phyloP scores from a whole-genome alignment of 495 filamentous ascomycete genomes.

The Talaromyces adpressus region DNA sequence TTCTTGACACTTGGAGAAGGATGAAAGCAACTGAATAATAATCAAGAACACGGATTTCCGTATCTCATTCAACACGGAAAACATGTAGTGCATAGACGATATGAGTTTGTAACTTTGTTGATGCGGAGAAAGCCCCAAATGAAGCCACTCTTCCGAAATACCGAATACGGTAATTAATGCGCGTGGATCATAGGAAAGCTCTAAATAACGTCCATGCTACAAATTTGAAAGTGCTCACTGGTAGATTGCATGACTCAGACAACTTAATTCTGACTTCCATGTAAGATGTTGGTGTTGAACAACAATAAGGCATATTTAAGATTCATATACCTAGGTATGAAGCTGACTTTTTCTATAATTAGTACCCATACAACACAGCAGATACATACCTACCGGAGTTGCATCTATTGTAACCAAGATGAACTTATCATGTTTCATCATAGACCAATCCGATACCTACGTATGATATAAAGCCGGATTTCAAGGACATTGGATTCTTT shows the following conservation, averaged over 20 bases:
- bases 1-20: neutral
- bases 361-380: neutral
- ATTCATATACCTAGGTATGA: neutral
- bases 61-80: neutral
- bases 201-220: neutral
- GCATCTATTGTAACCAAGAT: neutral
- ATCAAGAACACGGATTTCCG: neutral
- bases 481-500: neutral
- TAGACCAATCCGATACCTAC: neutral
- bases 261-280: neutral
- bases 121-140: neutral
- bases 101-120: neutral
- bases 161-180: neutral
- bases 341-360: neutral
- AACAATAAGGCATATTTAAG: neutral
- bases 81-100: neutral
- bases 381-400: neutral
- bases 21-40: neutral
- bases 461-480: neutral
- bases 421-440: neutral
- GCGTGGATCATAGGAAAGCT: neutral
- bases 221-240: neutral
- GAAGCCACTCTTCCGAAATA: neutral
- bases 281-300: neutral
- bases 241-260: neutral